Evolutionary conservation across 768 basidiomycete species (phyloP).

Genomic region (Tulasnella sp.): DNA sequence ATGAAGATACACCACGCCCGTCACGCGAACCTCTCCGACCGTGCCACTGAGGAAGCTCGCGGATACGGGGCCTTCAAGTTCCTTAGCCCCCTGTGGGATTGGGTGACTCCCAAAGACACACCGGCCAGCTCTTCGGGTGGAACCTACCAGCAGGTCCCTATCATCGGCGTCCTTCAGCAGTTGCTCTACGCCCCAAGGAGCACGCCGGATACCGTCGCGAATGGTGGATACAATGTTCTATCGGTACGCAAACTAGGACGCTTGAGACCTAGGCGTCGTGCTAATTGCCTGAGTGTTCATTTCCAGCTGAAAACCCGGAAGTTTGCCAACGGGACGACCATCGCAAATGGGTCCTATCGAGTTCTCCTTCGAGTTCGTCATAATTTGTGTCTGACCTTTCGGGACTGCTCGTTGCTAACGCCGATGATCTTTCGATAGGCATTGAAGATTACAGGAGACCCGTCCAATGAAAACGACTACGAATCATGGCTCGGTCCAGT

Average conservation of each 20-base stretch:
- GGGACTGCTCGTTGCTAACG: background rate
- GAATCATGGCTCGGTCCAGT: slow-evolving; percentile 50
- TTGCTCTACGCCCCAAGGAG: slow-evolving; percentile 6
- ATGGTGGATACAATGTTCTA: slow-evolving; percentile 6
- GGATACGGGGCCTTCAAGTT: background rate
- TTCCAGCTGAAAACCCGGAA: background rate
- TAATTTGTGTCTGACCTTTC: background rate
- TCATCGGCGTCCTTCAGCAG: slow-evolving; percentile 25
- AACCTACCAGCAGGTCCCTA: slow-evolving; percentile 30
- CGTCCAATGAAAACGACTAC: slow-evolving; percentile 49
- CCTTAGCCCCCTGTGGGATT: slow-evolving; percentile 22
- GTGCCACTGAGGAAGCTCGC: background rate
- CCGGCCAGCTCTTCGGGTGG: background rate
- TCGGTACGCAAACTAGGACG: background rate
- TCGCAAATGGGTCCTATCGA: slow-evolving; percentile 32
- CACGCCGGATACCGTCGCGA: background rate
- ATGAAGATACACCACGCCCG: background rate
- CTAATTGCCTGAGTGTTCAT: background rate
- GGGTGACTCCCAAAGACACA: background rate
- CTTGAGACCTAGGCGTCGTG: background rate
- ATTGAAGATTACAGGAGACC: slow-evolving; percentile 52
- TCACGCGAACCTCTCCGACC: background rate
- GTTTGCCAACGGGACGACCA: slow-evolving; percentile 23
- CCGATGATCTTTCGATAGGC: slow-evolving; percentile 26
- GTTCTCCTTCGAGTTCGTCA: slow-evolving; percentile 11